A percentile compares a stretch with the other conserved stretches of the same genome.
Conservation (phyloP, 2,329 filamentous ascomycete species). For the Colletotrichum kahawae region DNA sequence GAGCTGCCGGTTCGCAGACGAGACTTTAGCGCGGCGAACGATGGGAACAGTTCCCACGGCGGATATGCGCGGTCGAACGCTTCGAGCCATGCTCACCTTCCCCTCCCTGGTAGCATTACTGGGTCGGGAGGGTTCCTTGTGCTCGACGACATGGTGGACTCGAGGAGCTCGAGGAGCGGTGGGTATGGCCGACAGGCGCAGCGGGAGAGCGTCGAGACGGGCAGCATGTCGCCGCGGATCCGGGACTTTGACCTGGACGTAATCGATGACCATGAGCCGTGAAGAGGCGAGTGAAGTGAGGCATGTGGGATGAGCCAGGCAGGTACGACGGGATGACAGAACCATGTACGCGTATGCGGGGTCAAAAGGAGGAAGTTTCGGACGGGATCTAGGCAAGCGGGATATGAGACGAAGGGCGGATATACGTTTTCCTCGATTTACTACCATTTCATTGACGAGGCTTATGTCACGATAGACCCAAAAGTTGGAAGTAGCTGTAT, state of each 20-base stretch:
- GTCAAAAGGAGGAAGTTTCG: background rate
- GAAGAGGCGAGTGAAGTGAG: background rate
- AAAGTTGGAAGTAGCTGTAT: background rate
- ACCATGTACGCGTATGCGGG: background rate
- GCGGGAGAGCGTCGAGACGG: conserved; percentile 24
- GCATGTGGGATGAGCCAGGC: background rate
- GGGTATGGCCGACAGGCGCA: conserved; percentile 7
- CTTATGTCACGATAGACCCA: background rate
- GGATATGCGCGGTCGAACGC: conserved; percentile 19
- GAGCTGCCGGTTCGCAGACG: conserved; percentile 25
- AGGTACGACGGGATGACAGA: background rate
- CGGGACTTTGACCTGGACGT: conserved; percentile 43
- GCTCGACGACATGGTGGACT: conserved; percentile 29
- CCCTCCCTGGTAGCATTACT: conserved; percentile 9
- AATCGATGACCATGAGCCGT: conserved; percentile 34
- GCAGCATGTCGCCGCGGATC: conserved; percentile 33
- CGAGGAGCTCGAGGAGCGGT: conserved; percentile 20
- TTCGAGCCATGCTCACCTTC: conserved; percentile 19
- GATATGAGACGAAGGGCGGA: background rate
- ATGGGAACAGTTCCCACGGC: conserved; percentile 8
- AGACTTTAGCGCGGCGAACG: conserved; percentile 9
- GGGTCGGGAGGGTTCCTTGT: conserved; percentile 26
- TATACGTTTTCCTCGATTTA: background rate
- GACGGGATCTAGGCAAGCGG: background rate
- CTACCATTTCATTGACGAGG: background rate